Base-by-base conservation (phyloP, 78 protist species). In the Speleostelium caveatum region DNA sequence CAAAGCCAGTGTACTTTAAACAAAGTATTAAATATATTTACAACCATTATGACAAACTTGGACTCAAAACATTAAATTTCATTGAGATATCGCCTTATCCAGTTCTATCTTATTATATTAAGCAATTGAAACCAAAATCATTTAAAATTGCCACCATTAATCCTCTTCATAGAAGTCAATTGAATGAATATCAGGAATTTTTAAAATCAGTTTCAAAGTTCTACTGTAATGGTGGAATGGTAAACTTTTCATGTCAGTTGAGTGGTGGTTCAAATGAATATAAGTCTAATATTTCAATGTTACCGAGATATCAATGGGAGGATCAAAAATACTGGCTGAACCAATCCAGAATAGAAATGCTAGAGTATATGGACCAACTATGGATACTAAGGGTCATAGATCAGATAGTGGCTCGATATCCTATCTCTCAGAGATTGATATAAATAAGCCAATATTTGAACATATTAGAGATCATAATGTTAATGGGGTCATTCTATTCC, bases 31-130 rank as follows among this genome's bases (percentile, higher is more conserved):
- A 28, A n/a, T 65, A 77, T 32, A 28, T 77, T 51, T 65, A 41
- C 24, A 8, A 58, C 7, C 19, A 58, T 5, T 16, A 58, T n/a
- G 58, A 42, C 3, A 51, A 68, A 6, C 6, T 14, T 45, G 10
- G 53, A 14, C 6, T 10, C 6, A 14, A 42, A 10, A 55, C 63
- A 19, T 62, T 79, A 28, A 36, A 76, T 7, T 89, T 89, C 32
- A 7, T 89, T 16, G 93, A 87, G 33, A 55, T 87, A 30, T 42
- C 73, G 19, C 86, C 93, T 38, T 86, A 87, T 42, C 83, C 86
- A 56, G 67, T 75, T 1, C 42, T 87, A 4, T n/a, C 21, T 19
- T 66, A 28, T 2, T 73, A 73, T n/a, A n/a, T n/a, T n/a, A 28
- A 30, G 33, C 17, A 28, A 30, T 71, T 32, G 10, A 41, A 51